Conservation (phyloP, 108 stramenopile species). For the Cylindrotheca closterium region DNA sequence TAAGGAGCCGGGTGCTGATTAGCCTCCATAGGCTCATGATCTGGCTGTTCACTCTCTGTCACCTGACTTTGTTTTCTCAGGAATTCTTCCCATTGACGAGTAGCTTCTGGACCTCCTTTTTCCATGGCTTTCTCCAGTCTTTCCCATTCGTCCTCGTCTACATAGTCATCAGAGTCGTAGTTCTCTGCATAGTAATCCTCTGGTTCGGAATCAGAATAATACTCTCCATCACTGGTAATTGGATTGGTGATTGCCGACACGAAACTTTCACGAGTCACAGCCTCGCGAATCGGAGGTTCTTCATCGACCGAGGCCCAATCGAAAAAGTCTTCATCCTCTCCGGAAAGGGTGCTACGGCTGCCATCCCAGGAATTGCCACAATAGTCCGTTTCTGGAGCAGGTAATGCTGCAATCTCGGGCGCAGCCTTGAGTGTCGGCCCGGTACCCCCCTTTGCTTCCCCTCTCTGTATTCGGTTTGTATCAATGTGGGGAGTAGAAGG, state of each 20-base stretch:
- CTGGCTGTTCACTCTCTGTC: too few relatives aligned
- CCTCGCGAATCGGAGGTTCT: background rate
- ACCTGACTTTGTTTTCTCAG: background rate
- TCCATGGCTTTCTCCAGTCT: background rate
- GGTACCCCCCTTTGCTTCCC: too few relatives aligned
- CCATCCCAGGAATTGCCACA: too few relatives aligned
- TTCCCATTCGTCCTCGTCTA: background rate
- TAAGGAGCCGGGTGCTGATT: too few relatives aligned
- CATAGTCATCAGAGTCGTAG: background rate
- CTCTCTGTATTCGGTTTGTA: too few relatives aligned
- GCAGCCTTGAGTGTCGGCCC: too few relatives aligned
- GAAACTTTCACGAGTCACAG: background rate
- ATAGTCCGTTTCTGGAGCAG: too few relatives aligned
- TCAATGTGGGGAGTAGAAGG: too few relatives aligned
- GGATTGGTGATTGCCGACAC: background rate
- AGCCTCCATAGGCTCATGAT: too few relatives aligned
- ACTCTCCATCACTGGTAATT: background rate
- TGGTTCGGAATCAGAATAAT: background rate
- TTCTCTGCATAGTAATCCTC: background rate
- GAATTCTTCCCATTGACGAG: background rate
- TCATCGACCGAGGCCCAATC: background rate
- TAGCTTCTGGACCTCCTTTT: background rate
- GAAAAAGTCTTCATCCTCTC: too few relatives aligned
- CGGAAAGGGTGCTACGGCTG: too few relatives aligned
- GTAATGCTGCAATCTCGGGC: too few relatives aligned